phyloP scores from a whole-genome alignment of 169 alveolate species.

The Eimeria nieschulzi region DNA sequence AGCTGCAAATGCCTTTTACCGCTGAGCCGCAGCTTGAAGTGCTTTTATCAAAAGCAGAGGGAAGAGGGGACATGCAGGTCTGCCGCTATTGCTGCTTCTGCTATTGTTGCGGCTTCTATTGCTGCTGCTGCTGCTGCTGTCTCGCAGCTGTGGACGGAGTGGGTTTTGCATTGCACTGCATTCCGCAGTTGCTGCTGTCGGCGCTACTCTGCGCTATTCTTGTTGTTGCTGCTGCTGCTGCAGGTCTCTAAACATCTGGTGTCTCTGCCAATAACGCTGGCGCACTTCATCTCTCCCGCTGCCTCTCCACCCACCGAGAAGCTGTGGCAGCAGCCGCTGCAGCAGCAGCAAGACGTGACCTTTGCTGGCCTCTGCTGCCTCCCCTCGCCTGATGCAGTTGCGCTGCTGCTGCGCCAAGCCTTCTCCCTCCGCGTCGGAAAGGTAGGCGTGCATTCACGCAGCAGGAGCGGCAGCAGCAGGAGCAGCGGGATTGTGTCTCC shows the following conservation, averaged over 20 bases:
- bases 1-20: neutral
- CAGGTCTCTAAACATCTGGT: neutral
- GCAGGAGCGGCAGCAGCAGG: neutral
- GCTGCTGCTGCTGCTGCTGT: neutral
- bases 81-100: neutral
- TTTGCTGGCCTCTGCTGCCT: neutral
- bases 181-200: neutral
- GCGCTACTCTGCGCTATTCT: neutral
- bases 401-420: neutral
- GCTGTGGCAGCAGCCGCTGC: constrained; percentile 43
- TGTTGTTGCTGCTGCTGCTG: neutral
- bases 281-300: neutral
- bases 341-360: constrained; percentile 23
- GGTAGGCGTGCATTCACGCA: neutral
- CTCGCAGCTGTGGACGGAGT: constrained; percentile 11
- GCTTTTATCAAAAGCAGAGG: neutral
- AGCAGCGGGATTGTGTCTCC: too few species aligned
- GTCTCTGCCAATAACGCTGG: neutral
- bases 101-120: neutral
- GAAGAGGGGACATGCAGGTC: neutral
- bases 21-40: neutral
- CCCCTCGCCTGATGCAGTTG: neutral
- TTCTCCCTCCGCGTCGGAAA: neutral
- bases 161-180: neutral
- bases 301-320: neutral